These are phyloP conservation scores for Pyronema domesticum DNA, from an alignment of 495 filamentous ascomycete species.

Conservation along the genomic window DNA sequence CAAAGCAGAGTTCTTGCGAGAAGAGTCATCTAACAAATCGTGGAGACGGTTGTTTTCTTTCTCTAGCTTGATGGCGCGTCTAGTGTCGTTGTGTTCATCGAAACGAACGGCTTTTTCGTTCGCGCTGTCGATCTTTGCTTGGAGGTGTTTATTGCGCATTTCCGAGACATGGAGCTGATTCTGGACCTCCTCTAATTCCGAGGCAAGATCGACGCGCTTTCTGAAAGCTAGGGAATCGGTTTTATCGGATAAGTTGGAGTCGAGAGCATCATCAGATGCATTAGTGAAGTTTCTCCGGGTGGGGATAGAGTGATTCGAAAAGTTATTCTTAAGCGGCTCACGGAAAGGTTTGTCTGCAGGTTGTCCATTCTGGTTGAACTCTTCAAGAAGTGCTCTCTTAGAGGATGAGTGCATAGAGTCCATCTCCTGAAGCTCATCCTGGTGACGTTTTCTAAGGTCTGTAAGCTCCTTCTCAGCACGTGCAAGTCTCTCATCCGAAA, in stretches of 20 bases:
- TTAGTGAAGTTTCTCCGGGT: conserved; percentile 51
- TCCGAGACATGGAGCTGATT: conserved; percentile 89
- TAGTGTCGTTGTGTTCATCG: conserved; percentile 68
- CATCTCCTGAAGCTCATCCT: conserved; percentile 56
- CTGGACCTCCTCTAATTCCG: conserved; percentile 80
- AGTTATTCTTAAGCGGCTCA: conserved; percentile 46
- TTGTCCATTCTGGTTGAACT: conserved; percentile 72
- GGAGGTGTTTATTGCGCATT: conserved; percentile 90
- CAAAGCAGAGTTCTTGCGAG: conserved; percentile 77
- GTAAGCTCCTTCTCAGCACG: conserved; percentile 71
- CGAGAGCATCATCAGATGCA: conserved; percentile 40
- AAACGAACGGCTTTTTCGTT: conserved; percentile 40
- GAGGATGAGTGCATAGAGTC: conserved; percentile 54
- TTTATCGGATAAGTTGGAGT: conserved; percentile 72
- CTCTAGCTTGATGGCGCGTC: conserved; percentile 79
- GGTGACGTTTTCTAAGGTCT: conserved; percentile 55
- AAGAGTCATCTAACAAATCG: conserved; percentile 85
- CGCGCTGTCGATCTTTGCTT: conserved; percentile 60
- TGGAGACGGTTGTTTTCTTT: conserved; percentile 83
- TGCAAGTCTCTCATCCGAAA: conserved; percentile 64
- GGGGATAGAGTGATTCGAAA: conserved; percentile 59
- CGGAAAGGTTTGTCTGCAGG: conserved; percentile 62
- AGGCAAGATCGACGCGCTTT: conserved; percentile 74
- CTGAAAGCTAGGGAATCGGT: conserved; percentile 83
- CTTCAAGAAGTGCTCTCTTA: conserved; percentile 57